These are phyloP conservation scores for Rubia yunnanensis DNA, from an alignment of 257 asterid species.

Conservation along the genomic window DNA sequence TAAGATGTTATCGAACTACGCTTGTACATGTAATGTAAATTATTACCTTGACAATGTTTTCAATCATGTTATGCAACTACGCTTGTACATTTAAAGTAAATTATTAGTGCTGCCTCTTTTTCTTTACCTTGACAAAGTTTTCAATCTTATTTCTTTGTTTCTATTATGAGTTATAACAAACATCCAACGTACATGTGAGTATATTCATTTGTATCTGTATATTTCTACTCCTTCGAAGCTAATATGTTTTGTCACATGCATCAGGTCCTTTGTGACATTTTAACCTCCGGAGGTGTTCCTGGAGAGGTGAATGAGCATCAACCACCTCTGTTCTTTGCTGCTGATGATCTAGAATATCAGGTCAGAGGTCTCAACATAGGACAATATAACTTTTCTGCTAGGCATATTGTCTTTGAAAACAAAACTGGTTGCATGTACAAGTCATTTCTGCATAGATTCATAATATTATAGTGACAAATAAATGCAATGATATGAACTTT, in stretches of 20 bases:
- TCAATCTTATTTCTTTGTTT: background rate
- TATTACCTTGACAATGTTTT: background rate
- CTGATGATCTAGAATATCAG: constrained; percentile 66
- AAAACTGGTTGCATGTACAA: background rate
- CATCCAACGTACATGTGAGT: background rate
- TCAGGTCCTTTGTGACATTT: constrained; percentile 54
- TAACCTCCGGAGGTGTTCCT: constrained; percentile 48
- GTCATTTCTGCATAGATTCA: background rate
- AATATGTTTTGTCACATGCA: background rate
- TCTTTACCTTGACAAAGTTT: background rate
- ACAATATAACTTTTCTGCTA: background rate
- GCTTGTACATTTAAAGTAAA: background rate
- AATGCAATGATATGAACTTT: background rate
- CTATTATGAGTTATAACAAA: too few relatives aligned
- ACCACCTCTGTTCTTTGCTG: constrained; percentile 50
- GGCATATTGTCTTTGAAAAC: background rate
- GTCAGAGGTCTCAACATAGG: constrained; percentile 15
- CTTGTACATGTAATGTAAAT: background rate
- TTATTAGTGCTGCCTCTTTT: background rate
- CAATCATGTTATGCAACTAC: background rate
- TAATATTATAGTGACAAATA: background rate
- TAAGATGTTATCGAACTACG: background rate
- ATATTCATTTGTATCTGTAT: background rate
- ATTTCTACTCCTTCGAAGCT: background rate
- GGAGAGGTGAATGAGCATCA: constrained; percentile 38